These are phyloP conservation scores for Pyrenula massariospora DNA, from an alignment of 495 filamentous ascomycete species.

Conservation along the genomic window DNA sequence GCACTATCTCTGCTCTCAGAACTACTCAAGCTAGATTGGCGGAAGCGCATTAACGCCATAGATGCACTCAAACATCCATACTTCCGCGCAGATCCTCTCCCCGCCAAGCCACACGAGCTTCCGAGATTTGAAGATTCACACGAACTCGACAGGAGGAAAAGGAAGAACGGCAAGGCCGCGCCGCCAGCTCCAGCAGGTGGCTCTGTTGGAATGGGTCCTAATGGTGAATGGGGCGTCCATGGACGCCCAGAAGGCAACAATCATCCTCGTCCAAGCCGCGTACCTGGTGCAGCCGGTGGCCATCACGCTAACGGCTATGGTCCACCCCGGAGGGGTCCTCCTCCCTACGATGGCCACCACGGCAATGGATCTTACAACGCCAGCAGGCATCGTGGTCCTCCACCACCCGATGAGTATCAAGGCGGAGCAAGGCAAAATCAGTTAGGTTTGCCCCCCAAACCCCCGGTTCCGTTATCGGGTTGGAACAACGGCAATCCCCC, in stretches of 20 bases:
- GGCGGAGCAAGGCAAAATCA: no score
- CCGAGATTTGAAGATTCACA: slow-evolving; percentile 89
- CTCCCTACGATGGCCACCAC: neutral
- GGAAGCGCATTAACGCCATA: slow-evolving; percentile 77
- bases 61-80: slow-evolving; percentile 91
- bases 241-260: slow-evolving; percentile 2
- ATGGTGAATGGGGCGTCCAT: slow-evolving; percentile 43
- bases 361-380: neutral
- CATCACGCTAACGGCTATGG: neutral
- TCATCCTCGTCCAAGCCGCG: no score
- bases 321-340: neutral
- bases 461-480: slow-evolving; percentile 7
- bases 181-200: slow-evolving; percentile 87
- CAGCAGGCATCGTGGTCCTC: neutral
- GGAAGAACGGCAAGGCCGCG: slow-evolving; percentile 56
- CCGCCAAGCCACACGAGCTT: slow-evolving; percentile 68
- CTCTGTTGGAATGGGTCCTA: slow-evolving; percentile 66
- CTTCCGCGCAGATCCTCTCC: slow-evolving; percentile 68
- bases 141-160: slow-evolving; percentile 83
- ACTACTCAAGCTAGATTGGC: slow-evolving; percentile 81
- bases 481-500: slow-evolving; percentile 2
- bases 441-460: slow-evolving; percentile 13
- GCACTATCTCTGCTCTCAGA: slow-evolving; percentile 74
- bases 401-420: neutral
- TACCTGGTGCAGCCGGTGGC: neutral